Percentiles rank a stretch among this genome's conserved stretches.
phyloP scores from a whole-genome alignment of 108 stramenopile genomes.

The Cyclotella choctawhatcheeana region DNA sequence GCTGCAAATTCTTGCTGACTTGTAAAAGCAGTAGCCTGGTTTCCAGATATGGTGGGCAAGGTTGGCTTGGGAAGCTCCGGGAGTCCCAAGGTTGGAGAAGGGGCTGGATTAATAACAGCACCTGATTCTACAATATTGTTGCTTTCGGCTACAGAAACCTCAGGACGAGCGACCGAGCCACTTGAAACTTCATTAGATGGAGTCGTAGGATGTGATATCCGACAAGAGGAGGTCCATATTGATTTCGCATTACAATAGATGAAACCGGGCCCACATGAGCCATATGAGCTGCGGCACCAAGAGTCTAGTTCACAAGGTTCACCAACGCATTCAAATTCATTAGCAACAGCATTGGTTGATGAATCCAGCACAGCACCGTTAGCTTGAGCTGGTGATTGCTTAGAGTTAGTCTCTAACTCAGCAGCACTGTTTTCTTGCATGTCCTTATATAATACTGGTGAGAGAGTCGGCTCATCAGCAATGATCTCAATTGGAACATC shows the following conservation, averaged over 20 bases:
- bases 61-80: constrained; percentile 35
- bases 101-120: not conserved
- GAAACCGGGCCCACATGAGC: constrained; percentile 19
- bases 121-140: not conserved
- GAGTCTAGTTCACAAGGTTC: constrained; percentile 8
- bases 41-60: constrained; percentile 18
- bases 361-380: not conserved
- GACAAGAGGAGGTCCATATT: constrained; percentile 25
- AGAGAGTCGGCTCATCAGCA: not conserved
- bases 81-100: not conserved
- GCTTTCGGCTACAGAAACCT: not conserved
- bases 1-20: not conserved
- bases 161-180: constrained; percentile 10
- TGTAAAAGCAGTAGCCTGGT: not conserved
- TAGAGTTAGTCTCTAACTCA: not conserved
- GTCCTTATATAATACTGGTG: not conserved
- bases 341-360: not conserved
- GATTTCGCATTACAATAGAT: constrained; percentile 22
- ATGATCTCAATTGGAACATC: constrained; percentile 5
- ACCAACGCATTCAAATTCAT: constrained; percentile 11
- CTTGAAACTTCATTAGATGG: constrained; percentile 6
- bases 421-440: not conserved
- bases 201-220: not conserved
- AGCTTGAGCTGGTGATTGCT: not conserved
- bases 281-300: constrained; percentile 10